Conservation (phyloP, 176 grass and related monocot species). For the bread wheat (Triticum aestivum) region IWGSC_CS_RefSeq_v2.1 NC_057805.1:336245001-336245500, state of each 20-base stretch:
- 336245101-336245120: slow-evolving; percentile 35
- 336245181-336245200: slow-evolving; percentile 51
- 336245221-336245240: slow-evolving; percentile 22
- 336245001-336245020: background rate
- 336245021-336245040: background rate
- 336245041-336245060: slow-evolving; percentile 51
- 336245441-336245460: too few species aligned
- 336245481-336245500: too few species aligned
- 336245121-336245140: slow-evolving; percentile 44
- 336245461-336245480: too few species aligned
- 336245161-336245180: slow-evolving; percentile 35
- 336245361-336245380: too few species aligned
- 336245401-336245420: too few species aligned
- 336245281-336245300: too few species aligned
- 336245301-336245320: too few species aligned
- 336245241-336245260: background rate
- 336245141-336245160: background rate
- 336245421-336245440: too few species aligned
- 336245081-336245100: slow-evolving; percentile 37
- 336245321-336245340: too few species aligned
- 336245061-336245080: slow-evolving; percentile 37
- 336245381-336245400: too few species aligned
- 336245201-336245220: slow-evolving; percentile 34
- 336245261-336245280: too few species aligned
- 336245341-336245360: too few species aligned